A percentile compares a stretch with the other conserved stretches of the same genome.
Conservation (phyloP, 2,329 filamentous ascomycete species). For the Aspergillus glaucus region DNA sequence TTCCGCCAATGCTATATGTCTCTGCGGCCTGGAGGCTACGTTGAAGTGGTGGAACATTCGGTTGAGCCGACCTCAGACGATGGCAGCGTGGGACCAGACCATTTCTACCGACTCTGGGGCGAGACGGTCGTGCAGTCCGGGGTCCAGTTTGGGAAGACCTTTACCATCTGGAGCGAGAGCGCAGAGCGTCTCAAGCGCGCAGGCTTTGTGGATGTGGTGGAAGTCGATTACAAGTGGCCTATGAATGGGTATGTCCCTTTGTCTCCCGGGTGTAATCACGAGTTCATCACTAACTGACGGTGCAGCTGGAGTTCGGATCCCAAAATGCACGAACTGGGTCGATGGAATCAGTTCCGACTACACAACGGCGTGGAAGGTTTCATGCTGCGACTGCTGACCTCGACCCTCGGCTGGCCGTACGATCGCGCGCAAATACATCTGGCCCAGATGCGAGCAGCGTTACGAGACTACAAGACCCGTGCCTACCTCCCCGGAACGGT, state of each 20-base stretch:
- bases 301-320: conserved; percentile 15
- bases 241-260: conserved; percentile 10
- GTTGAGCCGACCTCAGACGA: conserved; percentile 20
- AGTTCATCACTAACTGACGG: not conserved
- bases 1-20: conserved; percentile 17
- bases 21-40: conserved; percentile 29
- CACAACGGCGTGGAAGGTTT: conserved; percentile 15
- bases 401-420: conserved; percentile 17
- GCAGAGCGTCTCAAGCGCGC: conserved; percentile 14
- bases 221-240: conserved; percentile 18
- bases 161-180: conserved; percentile 25
- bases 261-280: not conserved
- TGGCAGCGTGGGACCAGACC: conserved; percentile 8
- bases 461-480: conserved; percentile 15
- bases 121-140: conserved; percentile 12
- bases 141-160: conserved; percentile 17
- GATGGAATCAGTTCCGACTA: conserved; percentile 16
- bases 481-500: conserved; percentile 17
- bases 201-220: conserved; percentile 22
- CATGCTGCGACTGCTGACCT: conserved; percentile 18
- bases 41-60: conserved; percentile 36
- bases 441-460: conserved; percentile 16
- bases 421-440: conserved; percentile 17
- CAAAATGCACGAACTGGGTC: conserved; percentile 17
- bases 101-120: conserved; percentile 16